Base-by-base conservation (phyloP, 805 yeast genomes). In the Candida dajiaensis region DNA sequence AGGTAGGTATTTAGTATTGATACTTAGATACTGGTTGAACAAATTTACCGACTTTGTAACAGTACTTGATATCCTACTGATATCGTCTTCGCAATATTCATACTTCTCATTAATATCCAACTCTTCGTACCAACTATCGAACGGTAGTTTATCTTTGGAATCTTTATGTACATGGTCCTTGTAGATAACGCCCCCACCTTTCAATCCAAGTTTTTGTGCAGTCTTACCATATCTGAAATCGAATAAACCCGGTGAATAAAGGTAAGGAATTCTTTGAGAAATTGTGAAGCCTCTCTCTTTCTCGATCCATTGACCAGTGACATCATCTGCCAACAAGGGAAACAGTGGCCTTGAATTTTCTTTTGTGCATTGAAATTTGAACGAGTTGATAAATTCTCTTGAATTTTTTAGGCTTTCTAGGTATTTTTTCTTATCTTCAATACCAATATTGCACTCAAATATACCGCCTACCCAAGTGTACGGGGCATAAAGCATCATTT, bases 381-480 rank as follows among this genome's bases (percentile, higher is more conserved):
- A 54, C 1, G 55, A 47, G 16, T 39, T 45, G 2, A 21, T 26
- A 16, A 46, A 41, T 2, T 50, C 45, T 13, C 41, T 23, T 7
- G 46, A 10, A 37, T 50, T 41, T 21, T 44, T 50, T 25, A 55
- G 33, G 50, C 37, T 49, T 25, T 44, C 50, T 47, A 59, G 56
- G 43, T 54, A 63, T 25, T 42, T 49, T 39, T 19, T 31, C 46
- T 67, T 70, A 6, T 51, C 52, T 1, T 56, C 62, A 18, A 56
- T 47, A 2, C 71, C 55, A 1, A 74, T 47, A 12, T 71, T 63
- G 54, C 85, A 80, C 45, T 71, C 71, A 59, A 73, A 85, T 2
- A 84, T 53, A 0, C 81, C 89, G 6, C 90, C 92, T 2, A 85
- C 76, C 64, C 77, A 76, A 0, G 80, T 72, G 18, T 71, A 66